Evolutionary conservation across 2,329 filamentous ascomycete genomes (phyloP), one percentile per base, ranked within the genome.

Genomic region (Nannizziopsis barbatae): DNA sequence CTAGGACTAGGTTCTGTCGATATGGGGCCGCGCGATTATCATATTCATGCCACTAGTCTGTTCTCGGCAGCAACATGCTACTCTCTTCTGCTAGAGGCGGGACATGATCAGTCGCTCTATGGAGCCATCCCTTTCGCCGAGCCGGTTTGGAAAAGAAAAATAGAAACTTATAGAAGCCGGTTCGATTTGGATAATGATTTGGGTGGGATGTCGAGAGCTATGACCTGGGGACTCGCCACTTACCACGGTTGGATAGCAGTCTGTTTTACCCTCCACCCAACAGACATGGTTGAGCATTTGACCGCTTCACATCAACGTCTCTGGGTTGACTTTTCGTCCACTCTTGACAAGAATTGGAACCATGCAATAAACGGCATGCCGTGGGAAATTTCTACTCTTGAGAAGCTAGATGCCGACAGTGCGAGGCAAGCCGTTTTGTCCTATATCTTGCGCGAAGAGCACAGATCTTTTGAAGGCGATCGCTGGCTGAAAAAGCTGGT

Each of bases 221-320:
- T 72, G 52, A 66, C 71, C 6, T 79, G 75, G 72, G 78, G 78
- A 2, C 61, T 79, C 5, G 67, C 71, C 14, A 48, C 37, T 12
- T 44, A 52, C 42, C 35, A 69, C 17, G 70, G 72, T 27, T 68
- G 71, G 18, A 59, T 71, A 11, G 75, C 73, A 4, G 66, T 67
- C 2, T 74, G 71, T 48, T 65, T 72, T 41, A 75, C 72, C 1
- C 55, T 75, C 22, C 75, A 81, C 57, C 76, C 77, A 0, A 74
- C 70, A 3, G 72, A 79, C 56, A 73, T 75, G 63, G 63, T 79
- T 11, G 74, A 80, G 51, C 80, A 80, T 56, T 68, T 69, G 0
- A 73, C 73, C 5, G 60, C 66, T 6, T 66, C 69, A 2, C 68
- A 72, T 20, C 69, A 75, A 46, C 60, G 61, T n/a, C 60, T 64